Evolutionary conservation across 1,284 basidiomycete genomes (phyloP), one percentile per base, ranked within the genome.

Genomic region (Moesziomyces antarcticus): DNA sequence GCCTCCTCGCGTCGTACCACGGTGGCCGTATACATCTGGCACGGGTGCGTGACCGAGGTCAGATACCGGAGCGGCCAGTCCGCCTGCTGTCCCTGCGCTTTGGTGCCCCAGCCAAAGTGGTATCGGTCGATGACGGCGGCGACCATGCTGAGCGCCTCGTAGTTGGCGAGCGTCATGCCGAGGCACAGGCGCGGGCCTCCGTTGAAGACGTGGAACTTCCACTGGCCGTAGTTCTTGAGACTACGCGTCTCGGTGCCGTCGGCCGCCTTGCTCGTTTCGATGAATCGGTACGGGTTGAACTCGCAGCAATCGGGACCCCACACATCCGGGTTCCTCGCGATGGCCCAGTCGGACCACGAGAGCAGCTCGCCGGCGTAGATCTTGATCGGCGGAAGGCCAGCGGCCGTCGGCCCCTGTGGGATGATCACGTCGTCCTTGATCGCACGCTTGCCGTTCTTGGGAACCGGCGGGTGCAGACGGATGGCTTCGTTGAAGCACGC

Each of bases 281-380:
- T 56, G 59, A 80, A 81, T 18, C 79, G 61, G 22, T 51, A 30
- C 2, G 79, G 79, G 5, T 75, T 74, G 56, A 70, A 81, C 18
- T 78, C 70, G 27, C 51, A 70, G 50, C 65, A 69, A 44, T 72
- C 69, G 1, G 61, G 64, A 1, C 79, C 79, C 78, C 78, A 81
- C 5, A 81, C 75, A 6, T 75, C 75, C 0, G 75, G 72, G 43
- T 73, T 66, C 11, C 79, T 59, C 6, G 63, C 70, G 56, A 81
- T 80, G 21, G 73, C 77, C 78, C 78, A 81, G 56, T 81, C 79
- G 33, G 70, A 77, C 78, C 78, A 81, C 37, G 58, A 63, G 11
- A 78, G 30, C 48, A 50, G 14, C 53, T 81, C 78, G 20, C 71
- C 71, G 9, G 62, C 67, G 18, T 77, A 70, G 20, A 81, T 51